These are phyloP conservation scores for Populus hybrid DNA, from an alignment of 441 rosid genomes.

Conservation along the genomic window DNA sequence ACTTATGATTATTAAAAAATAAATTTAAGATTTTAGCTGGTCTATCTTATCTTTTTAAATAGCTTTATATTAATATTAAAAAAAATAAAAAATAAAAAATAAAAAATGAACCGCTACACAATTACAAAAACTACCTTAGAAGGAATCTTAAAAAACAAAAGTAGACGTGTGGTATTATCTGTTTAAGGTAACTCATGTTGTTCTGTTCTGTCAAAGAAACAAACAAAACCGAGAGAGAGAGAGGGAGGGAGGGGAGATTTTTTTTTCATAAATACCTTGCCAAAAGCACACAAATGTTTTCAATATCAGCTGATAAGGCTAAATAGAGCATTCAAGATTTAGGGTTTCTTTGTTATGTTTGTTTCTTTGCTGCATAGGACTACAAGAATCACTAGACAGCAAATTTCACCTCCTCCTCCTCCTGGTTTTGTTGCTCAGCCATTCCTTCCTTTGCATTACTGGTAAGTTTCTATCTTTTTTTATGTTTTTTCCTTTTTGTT, in stretches of 20 bases:
- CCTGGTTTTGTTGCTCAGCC: not conserved
- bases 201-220: not conserved
- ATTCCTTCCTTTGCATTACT: not conserved
- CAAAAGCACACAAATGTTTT: not conserved
- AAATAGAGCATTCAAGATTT: not conserved
- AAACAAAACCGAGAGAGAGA: not conserved
- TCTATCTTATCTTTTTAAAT: too few species aligned
- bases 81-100: too few species aligned
- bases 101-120: too few species aligned
- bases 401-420: not conserved
- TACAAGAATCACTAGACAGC: not conserved
- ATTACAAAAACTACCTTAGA: not conserved
- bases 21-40: too few species aligned
- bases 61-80: too few species aligned
- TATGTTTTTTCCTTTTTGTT: not conserved
- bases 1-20: fast-evolving
- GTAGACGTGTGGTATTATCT: not conserved
- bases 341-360: not conserved
- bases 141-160: not conserved
- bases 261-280: not conserved
- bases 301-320: not conserved
- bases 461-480: not conserved
- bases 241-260: not conserved
- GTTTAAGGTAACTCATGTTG: not conserved
- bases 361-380: not conserved